These are phyloP conservation scores for Acarospora socialis DNA, from an alignment of 2,329 filamentous ascomycete genomes.

Conservation along the genomic window DNA sequence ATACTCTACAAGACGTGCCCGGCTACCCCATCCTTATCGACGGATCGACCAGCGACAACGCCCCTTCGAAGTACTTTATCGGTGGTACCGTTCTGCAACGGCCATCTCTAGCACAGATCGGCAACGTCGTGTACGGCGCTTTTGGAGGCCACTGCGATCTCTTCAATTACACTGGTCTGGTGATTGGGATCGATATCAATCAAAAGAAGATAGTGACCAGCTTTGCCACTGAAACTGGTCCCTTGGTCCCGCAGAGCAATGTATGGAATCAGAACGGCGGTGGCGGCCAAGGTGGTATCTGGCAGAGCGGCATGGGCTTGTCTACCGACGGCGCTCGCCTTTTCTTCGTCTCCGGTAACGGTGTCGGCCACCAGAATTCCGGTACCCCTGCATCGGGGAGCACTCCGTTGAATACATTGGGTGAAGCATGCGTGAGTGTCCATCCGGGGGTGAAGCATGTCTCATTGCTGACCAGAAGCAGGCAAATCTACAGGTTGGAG, in stretches of 20 bases:
- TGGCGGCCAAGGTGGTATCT: conserved; percentile 16
- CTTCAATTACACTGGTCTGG: conserved; percentile 41
- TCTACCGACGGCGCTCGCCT: conserved; percentile 18
- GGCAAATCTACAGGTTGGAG: conserved; percentile 12
- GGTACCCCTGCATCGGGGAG: conserved; percentile 18
- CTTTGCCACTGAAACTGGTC: conserved; percentile 15
- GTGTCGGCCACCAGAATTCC: conserved; percentile 17
- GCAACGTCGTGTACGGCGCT: conserved; percentile 35
- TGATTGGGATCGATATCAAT: conserved; percentile 36
- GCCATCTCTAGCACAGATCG: conserved; percentile 33
- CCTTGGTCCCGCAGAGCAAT: conserved; percentile 8
- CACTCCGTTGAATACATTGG: conserved; percentile 16
- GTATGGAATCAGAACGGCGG: conserved; percentile 8
- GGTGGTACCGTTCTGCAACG: conserved; percentile 40
- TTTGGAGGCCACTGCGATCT: conserved; percentile 43
- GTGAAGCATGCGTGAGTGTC: conserved; percentile 13
- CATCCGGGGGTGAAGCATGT: conserved; percentile 14
- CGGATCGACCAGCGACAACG: conserved; percentile 33
- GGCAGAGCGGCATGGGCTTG: conserved; percentile 20
- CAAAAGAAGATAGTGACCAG: conserved; percentile 18
- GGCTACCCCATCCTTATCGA: conserved; percentile 37
- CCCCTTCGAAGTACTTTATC: conserved; percentile 34
- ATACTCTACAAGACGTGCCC: conserved; percentile 24
- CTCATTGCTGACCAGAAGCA: too few relatives aligned
- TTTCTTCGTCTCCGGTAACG: conserved; percentile 20